Evolutionary conservation across 129 eudicot species (phyloP), one percentile per base, ranked within the genome.

Genomic region (Centaurea solstitialis): DNA sequence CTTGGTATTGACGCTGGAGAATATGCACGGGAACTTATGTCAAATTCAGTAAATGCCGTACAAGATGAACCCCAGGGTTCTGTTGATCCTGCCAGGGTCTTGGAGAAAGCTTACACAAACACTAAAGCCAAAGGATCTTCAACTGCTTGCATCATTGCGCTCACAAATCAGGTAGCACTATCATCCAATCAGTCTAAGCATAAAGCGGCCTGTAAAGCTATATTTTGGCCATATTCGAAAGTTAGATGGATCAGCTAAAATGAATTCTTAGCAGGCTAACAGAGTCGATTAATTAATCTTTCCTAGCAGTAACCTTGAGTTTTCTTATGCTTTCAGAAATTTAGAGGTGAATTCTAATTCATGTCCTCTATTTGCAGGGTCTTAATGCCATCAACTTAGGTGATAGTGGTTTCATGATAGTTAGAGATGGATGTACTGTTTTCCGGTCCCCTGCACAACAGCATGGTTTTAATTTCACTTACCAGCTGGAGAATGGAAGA

Each of bases 331-430:
- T 37, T 33, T 21, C 8, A 61, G 23, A 40, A 18, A 5, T 67
- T 72, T 57, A 72, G 26, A 64, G 15, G n/a, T 57, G 20, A n/a
- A 64, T 0, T 18, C 7, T 33, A 28, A 76, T 66, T 22, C 8
- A 17, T 75, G 28, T 50, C 13, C 59, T 50, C 65, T 18, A 43
- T 57, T 61, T 86, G 78, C 86, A 93, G 97, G 98, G 98, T 76
- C 90, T 94, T 23, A 88, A 94, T 83, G 98, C 98, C 43, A 86
- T 94, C 66, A 94, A 94, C 70, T 83, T 94, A 76, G 98, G 98
- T 35, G 98, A 94, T 82, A 94, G 98, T 84, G 98, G 98, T 37
- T 94, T 94, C 79, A 90, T 94, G 91, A 91, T 94, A 41, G 92
- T 94, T 62, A 85, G 98, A 87, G 93, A 94, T 70, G 98, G 98